Percentiles rank a stretch among this genome's conserved stretches.
These are phyloP conservation scores for Populus simonii DNA, from an alignment of 345 rosid species.

Conservation along the genomic window DNA sequence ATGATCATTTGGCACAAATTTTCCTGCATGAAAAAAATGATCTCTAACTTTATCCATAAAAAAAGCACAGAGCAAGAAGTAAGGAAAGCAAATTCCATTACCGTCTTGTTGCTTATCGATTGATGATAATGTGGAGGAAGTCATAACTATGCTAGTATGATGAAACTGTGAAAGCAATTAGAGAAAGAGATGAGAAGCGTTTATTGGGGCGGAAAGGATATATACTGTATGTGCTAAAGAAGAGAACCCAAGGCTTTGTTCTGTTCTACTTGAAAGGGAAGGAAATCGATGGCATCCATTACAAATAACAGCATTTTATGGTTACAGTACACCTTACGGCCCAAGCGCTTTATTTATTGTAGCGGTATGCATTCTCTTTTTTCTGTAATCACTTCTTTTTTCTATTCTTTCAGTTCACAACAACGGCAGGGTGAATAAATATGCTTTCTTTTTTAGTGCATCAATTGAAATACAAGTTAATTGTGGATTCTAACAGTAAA, in stretches of 20 bases:
- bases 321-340: too few relatives aligned
- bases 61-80: neutral
- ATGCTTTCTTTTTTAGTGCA: too few relatives aligned
- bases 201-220: neutral
- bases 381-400: too few relatives aligned
- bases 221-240: neutral
- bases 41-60: neutral
- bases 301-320: too few relatives aligned
- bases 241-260: neutral
- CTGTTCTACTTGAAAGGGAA: neutral
- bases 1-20: conserved; percentile 22
- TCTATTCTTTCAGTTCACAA: too few relatives aligned
- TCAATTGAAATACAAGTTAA: too few relatives aligned
- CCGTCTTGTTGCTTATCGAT: conserved; percentile 8
- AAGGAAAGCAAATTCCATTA: neutral
- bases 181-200: neutral
- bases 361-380: too few relatives aligned
- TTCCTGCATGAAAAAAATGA: neutral
- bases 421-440: too few relatives aligned
- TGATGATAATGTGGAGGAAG: conserved; percentile 13
- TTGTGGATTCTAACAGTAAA: too few relatives aligned
- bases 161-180: neutral
- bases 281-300: too few relatives aligned
- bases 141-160: conserved; percentile 3
- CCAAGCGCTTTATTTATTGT: too few relatives aligned